Base-by-base conservation (phyloP, 768 basidiomycete genomes). In the Saitozyma podzolica region DNA sequence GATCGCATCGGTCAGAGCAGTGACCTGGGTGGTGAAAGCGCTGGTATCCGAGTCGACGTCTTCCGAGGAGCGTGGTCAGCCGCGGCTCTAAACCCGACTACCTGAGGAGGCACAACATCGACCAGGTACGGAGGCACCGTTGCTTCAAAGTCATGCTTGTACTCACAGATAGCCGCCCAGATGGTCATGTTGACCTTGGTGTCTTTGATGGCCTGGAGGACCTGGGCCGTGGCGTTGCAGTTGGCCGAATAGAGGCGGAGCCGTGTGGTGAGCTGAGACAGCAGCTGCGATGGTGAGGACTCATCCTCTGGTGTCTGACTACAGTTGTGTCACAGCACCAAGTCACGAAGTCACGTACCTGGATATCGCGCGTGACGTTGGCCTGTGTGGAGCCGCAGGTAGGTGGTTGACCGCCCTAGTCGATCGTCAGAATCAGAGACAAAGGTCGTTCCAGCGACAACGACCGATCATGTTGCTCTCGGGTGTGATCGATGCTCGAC, bases 151-250 rank as follows among this genome's bases (percentile, higher is more conserved):
- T 29, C 29, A 29, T 29, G 29, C 5, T 29, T 29, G 29, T 1
- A 66, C 71, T 61, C 56, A 75, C 75, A 80, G 37, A 81, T 76
- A 43, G 73, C 78, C 3, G 78, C 62, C 69, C 82, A 92, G 6
- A 94, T 89, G 5, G 80, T 83, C 86, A 96, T 84, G 78, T 95
- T 83, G 45, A 92, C 89, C 80, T 94, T 90, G 42, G 94, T 96
- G 63, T 86, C 87, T 70, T 88, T 84, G 70, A 99, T 92, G 16
- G 94, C 95, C 67, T 93, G 89, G 40, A 98, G 84, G 82, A 82
- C 77, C 50, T 82, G 54, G 9, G 79, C 76, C 4, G 80, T 78
- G 54, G 79, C 77, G 64, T 82, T 80, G 61, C 80, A 81, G 62
- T 80, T 69, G 41, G 90, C 86, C 47, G 92, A 92, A 76, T 94